Evolutionary conservation across 176 grass and related monocot species (phyloP).

Genomic region (Cenchrus americanus): DNA sequence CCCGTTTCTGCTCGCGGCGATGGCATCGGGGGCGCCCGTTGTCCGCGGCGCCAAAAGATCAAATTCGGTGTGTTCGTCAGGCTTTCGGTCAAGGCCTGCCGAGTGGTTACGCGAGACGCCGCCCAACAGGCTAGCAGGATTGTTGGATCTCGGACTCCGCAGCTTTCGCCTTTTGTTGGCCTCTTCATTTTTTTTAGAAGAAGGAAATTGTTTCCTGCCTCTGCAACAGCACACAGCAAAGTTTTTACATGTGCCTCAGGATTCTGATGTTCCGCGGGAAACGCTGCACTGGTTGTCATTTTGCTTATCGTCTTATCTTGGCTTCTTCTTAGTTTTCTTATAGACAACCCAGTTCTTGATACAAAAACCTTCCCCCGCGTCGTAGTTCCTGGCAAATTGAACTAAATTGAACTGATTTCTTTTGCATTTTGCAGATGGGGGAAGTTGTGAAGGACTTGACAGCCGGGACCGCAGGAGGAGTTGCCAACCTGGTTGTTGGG

Average conservation of each 20-base stretch:
- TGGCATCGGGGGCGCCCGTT: no score
- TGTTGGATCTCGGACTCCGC: not conserved
- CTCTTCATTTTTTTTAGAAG: no score
- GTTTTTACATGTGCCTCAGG: not conserved
- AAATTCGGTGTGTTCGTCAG: not conserved
- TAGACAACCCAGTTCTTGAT: not conserved
- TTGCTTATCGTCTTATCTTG: not conserved
- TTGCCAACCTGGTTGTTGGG: conserved; percentile 72
- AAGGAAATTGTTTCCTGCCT: no score
- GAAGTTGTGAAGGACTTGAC: conserved; percentile 83
- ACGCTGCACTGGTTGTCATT: not conserved
- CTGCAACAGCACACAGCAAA: no score
- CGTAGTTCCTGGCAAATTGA: not conserved
- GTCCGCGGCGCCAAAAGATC: no score
- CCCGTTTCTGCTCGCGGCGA: not conserved
- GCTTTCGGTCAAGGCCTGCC: not conserved
- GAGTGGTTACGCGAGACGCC: not conserved
- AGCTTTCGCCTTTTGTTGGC: not conserved
- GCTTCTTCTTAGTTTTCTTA: no score
- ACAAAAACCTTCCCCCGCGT: not conserved
- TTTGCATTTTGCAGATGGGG: conserved; percentile 54
- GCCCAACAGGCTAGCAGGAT: not conserved
- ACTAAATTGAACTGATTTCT: not conserved
- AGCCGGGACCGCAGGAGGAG: conserved; percentile 74
- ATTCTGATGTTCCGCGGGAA: not conserved